Base-by-base conservation (phyloP, 495 filamentous ascomycete genomes). In the Immersiella caudata region DNA sequence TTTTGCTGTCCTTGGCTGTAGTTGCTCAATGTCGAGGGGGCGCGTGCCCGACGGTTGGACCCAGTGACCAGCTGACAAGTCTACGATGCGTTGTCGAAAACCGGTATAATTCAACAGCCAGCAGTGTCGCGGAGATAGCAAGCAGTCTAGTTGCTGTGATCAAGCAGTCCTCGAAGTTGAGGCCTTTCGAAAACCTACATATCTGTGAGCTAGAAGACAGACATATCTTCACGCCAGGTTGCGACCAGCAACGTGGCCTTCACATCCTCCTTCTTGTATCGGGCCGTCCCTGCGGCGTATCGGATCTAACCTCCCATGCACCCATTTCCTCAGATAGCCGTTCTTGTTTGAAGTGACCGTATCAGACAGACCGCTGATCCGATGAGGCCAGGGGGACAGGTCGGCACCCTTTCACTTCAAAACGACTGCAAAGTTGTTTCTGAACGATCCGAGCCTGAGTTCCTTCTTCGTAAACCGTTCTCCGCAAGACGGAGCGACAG, bases 351-450 rank as follows among this genome's bases (percentile, higher is more conserved):
- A 60, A 64, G 36, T 24, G 36, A 29, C 24, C 16, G 2, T 1
- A 8, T 11, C 12, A 2, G 56, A 18, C 9, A 6, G 12, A 29
- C 14, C 1, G 14, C 20, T 25, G 2, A 26, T 36, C 16, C 25
- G 6, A 21, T 6, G 16, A 20, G 4, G 16, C 33, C 21, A 25
- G 27, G 49, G 11, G 21, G 21, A 20, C 20, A 51, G 57, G 16
- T 62, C 29, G 24, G 46, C 9, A 56, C 11, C 55, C 27, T 22
- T 7, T 75, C 66, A 77, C 6, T 51, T 52, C 68, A 96, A 70
- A 49, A 91, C 83, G 68, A 97, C 87, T 20, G 93, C 86, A 79
- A 97, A 97, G 75, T 97, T 97, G 78, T 97, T 97, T 72, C 93
- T 85, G 27, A 82, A 84, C 62, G 81, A 81, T 3, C 94, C 94